phyloP scores from a whole-genome alignment of 768 basidiomycete species.

The Asterophora parasitica region DNA sequence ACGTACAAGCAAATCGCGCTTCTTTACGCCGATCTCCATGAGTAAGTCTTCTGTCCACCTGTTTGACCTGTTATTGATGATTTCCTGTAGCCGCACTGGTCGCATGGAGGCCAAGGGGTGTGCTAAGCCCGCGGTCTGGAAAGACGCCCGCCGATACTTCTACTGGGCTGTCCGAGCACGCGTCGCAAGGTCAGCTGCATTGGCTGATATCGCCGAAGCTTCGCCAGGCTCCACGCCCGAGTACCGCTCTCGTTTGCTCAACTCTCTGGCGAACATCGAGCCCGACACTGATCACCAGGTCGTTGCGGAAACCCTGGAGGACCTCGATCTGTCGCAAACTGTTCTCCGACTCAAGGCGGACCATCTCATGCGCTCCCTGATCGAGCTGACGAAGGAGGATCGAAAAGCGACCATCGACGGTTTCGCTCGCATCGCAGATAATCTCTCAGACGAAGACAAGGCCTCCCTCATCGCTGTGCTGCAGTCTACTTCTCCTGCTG shows the following conservation, averaged over 20 bases:
- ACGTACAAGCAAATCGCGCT: constrained; percentile 93
- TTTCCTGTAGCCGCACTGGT: constrained; percentile 68
- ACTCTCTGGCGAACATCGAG: constrained; percentile 54
- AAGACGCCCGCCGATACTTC: constrained; percentile 82
- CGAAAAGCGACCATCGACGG: constrained; percentile 74
- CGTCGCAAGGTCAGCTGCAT: constrained; percentile 60
- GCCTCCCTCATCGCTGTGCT: constrained; percentile 54
- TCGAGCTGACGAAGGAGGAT: constrained; percentile 68
- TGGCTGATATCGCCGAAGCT: constrained; percentile 60
- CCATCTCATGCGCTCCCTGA: constrained; percentile 58
- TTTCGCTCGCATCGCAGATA: constrained; percentile 67
- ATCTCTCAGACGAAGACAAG: constrained; percentile 70
- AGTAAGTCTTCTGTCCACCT: constrained; percentile 49
- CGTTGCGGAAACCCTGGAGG: constrained; percentile 63
- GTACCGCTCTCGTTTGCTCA: constrained; percentile 61
- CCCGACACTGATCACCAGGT: constrained; percentile 49
- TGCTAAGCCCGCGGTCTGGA: constrained; percentile 83
- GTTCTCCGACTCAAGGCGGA: constrained; percentile 65
- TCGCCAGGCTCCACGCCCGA: constrained; percentile 67
- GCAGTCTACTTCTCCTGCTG: constrained; percentile 53
- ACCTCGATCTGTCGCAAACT: constrained; percentile 60
- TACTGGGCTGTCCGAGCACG: constrained; percentile 93
- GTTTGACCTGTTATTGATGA: constrained; percentile 7
- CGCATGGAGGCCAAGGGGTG: constrained; percentile 99
- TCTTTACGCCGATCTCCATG: constrained; percentile 94